Evolutionary conservation across 176 grass and related monocot species (phyloP), one percentile per base, ranked within the genome.

Genomic region (Calamus simplicifolius): DNA sequence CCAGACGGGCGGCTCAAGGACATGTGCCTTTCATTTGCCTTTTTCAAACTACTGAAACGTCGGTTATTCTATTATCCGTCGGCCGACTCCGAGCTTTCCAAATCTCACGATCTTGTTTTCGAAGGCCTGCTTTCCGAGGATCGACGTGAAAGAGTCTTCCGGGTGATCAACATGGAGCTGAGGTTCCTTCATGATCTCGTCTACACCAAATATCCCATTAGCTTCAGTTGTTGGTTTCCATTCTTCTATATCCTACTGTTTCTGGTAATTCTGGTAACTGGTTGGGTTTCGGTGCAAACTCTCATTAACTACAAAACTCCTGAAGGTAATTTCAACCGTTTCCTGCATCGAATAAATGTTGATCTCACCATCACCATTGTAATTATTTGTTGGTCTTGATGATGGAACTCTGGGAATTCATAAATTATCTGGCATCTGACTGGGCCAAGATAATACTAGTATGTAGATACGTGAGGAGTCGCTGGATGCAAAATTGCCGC

Each of bases 41-140:
- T 75, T 17, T 66, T 64, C 62, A 75, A 67, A 62, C 55, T 75
- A 48, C n/a, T 75, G 18, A 52, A 56, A 17, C 35, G 62, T 18
- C 58, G 50, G 29, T 75, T 67, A 16, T 25, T 26, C n/a, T 4
- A 5, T 7, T 67, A 16, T 4, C 27, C 38, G 18, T 48, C 12
- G 6, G 62, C 19, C 5, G 62, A 75, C 15, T 18, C 17, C 23
- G 14, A 29, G 14, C 31, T 26, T 2, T 16, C 4, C 4, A 64
- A 67, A 31, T 31, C 73, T 13, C n/a, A 8, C 2, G 35, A 50
- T 5, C 55, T 75, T 16, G 61, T 75, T 4, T 14, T 25, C 4
- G 3, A 14, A 0, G 62, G 62, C 0, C 53, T 75, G 18, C 62
- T 75, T 1, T 29, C 28, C 1, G 0, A 43, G 28, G 21, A 61